phyloP scores from a whole-genome alignment of 2,329 filamentous ascomycete species.

The Phialocephala sp. region DNA sequence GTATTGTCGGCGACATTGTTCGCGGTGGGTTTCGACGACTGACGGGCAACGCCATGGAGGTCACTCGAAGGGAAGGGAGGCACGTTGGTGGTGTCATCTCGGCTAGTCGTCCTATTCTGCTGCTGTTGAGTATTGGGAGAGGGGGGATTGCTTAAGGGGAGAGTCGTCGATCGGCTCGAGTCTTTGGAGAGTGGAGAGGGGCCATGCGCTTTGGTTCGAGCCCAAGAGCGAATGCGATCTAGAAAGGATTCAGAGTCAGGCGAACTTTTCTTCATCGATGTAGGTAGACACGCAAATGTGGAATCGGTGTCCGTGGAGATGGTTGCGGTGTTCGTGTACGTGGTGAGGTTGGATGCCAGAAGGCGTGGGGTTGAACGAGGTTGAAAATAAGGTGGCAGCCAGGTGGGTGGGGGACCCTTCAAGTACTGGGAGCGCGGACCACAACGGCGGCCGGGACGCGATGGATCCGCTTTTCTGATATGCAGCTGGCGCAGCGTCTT shows the following conservation, averaged over 20 bases:
- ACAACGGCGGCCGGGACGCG: neutral
- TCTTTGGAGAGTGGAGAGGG: slow-evolving; percentile 48
- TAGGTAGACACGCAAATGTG: slow-evolving; percentile 24
- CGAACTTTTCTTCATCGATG: slow-evolving; percentile 67
- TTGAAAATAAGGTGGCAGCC: slow-evolving; percentile 3
- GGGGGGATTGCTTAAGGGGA: slow-evolving; percentile 47
- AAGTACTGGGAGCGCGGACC: neutral
- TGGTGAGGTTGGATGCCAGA: slow-evolving; percentile 4
- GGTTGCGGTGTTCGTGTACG: neutral
- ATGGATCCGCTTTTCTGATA: neutral
- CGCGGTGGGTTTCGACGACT: slow-evolving; percentile 38
- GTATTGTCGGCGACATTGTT: slow-evolving; percentile 45
- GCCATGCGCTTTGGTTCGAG: slow-evolving; percentile 60
- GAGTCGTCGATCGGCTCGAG: slow-evolving; percentile 41
- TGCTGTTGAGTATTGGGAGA: slow-evolving; percentile 30
- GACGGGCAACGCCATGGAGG: slow-evolving; percentile 37
- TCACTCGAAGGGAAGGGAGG: slow-evolving; percentile 36
- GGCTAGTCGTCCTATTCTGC: slow-evolving; percentile 33
- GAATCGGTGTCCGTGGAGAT: slow-evolving; percentile 1
- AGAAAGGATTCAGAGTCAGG: slow-evolving; percentile 55
- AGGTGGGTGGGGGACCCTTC: slow-evolving; percentile 3
- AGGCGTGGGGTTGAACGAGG: slow-evolving; percentile 9
- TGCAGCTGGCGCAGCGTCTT: neutral
- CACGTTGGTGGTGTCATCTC: slow-evolving; percentile 33
- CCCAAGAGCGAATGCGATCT: slow-evolving; percentile 63